Conservation (phyloP, 2,329 filamentous ascomycete genomes). For the Penicillium sp. region DNA sequence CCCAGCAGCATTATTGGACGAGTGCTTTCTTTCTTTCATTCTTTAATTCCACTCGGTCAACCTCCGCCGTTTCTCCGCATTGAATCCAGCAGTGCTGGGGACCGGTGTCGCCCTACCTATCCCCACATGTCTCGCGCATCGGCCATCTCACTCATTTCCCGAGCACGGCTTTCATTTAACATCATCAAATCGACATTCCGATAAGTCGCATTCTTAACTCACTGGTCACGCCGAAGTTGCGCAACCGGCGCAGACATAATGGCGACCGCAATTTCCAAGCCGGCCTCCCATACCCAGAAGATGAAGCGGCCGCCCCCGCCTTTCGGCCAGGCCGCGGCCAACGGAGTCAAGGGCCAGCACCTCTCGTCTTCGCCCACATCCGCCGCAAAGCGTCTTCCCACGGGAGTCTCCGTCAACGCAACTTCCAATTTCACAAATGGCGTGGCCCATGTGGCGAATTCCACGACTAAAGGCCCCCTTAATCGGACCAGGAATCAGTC, state of each 20-base stretch:
- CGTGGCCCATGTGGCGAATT: conserved; percentile 20
- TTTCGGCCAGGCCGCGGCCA: conserved; percentile 60
- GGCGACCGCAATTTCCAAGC: conserved; percentile 47
- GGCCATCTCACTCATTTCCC: conserved; percentile 40
- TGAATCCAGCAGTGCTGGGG: conserved; percentile 28
- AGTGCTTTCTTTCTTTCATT: conserved; percentile 20
- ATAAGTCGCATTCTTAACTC: conserved; percentile 25
- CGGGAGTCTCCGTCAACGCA: conserved; percentile 35
- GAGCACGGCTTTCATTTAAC: conserved; percentile 31
- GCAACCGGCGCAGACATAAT: conserved; percentile 31
- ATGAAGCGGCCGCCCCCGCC: conserved; percentile 67
- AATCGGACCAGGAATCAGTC: conserved; percentile 61
- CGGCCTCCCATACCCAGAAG: conserved; percentile 52
- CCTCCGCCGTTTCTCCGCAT: conserved; percentile 20
- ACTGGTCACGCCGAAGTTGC: conserved; percentile 20
- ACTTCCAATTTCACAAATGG: conserved; percentile 48
- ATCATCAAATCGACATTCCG: conserved; percentile 25
- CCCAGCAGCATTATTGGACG: conserved; percentile 27
- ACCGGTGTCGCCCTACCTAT: conserved; percentile 36
- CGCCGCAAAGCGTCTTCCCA: conserved; percentile 56
- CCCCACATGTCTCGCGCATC: conserved; percentile 48
- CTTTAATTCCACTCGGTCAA: conserved; percentile 21
- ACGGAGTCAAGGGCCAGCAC: conserved; percentile 57
- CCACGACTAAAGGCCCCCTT: conserved; percentile 28
- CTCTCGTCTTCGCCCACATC: conserved; percentile 58